Evolutionary conservation across 345 rosid genomes (phyloP).

Genomic region (Syzygium jambos): DNA sequence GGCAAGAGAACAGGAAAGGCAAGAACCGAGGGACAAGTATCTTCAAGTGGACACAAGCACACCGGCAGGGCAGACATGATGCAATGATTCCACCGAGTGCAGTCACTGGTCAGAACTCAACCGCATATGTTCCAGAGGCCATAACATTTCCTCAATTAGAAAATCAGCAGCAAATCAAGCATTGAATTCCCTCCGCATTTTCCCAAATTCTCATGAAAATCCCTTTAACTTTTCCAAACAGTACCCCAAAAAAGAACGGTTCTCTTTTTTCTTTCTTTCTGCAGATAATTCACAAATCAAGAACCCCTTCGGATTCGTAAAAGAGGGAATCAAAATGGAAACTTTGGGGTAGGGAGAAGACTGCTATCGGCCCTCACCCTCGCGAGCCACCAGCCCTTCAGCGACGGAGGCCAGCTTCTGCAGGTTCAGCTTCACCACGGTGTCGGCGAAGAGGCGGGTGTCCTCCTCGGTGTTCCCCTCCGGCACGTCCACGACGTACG

Average conservation of each 20-base stretch:
- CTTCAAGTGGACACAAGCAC: not conserved
- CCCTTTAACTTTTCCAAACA: not conserved
- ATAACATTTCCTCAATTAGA: not conserved
- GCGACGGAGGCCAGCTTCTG: constrained; percentile 74
- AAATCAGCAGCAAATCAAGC: not conserved
- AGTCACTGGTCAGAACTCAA: not conserved
- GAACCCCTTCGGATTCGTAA: not conserved
- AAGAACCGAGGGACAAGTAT: not conserved
- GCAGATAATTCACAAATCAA: not conserved
- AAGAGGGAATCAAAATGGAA: not conserved
- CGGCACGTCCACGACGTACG: constrained; percentile 84
- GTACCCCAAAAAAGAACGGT: not conserved
- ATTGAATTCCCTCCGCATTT: not conserved
- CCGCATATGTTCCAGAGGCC: not conserved
- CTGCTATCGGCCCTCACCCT: constrained; percentile 17
- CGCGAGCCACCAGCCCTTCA: constrained; percentile 45
- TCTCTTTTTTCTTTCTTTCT: not conserved
- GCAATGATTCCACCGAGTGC: not conserved
- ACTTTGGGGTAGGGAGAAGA: not conserved
- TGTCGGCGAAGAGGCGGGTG: constrained; percentile 80
- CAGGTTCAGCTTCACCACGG: constrained; percentile 69
- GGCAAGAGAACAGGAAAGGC: not conserved
- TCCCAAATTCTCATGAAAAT: not conserved
- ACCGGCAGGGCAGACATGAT: not conserved
- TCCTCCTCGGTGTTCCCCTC: constrained; percentile 93